These are phyloP conservation scores for Poa pratensis DNA, from an alignment of 176 grass and related monocot species.

Conservation along the genomic window DNA sequence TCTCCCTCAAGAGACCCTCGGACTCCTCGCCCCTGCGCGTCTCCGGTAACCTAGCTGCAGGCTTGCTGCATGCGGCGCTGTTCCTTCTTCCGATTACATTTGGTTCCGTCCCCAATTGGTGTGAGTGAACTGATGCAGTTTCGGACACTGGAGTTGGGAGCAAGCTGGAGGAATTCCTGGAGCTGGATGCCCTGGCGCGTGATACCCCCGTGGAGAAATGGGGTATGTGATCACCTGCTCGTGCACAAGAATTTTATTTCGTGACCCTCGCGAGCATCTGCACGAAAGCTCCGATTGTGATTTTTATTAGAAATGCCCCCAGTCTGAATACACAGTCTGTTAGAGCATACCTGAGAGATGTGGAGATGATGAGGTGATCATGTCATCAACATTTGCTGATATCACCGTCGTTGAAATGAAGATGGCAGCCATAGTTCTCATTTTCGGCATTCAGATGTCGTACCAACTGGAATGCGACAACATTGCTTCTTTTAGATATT, in stretches of 20 bases:
- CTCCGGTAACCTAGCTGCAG: constrained; percentile 49
- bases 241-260: not conserved
- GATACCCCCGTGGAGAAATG: constrained; percentile 48
- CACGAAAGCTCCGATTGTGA: not conserved
- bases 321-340: constrained; percentile 10
- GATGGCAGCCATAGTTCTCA: not conserved
- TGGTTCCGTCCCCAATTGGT: constrained; percentile 21
- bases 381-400: not conserved
- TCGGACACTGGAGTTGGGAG: constrained; percentile 74
- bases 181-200: constrained; percentile 33
- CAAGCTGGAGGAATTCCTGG: constrained; percentile 73
- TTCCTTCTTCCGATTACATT: not conserved
- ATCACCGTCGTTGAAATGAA: not conserved
- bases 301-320: not conserved
- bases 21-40: constrained; percentile 41
- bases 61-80: not conserved
- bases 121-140: constrained; percentile 48
- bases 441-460: not conserved
- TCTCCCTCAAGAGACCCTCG: constrained; percentile 46
- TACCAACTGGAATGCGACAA: not conserved
- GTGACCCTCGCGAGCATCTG: not conserved
- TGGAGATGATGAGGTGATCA: not conserved
- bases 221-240: constrained; percentile 47
- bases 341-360: not conserved
- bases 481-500: not conserved